Conservation (phyloP, 306 rosid species). For the Corylus americana region DNA sequence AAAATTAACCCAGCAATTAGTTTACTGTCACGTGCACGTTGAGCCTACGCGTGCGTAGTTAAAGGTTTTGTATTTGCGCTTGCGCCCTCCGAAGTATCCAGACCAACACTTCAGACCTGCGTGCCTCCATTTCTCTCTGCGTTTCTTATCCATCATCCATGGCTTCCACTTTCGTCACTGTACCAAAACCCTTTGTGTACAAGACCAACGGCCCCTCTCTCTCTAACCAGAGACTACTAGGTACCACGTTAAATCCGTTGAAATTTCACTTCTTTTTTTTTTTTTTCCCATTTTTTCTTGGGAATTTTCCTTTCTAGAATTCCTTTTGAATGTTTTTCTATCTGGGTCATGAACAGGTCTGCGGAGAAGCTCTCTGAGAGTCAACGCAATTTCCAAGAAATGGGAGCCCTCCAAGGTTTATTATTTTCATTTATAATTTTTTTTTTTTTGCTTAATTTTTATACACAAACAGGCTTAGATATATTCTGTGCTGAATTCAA, state of each 20-base stretch:
- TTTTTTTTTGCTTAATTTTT: not conserved
- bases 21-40: not conserved
- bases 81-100: not conserved
- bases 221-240: conserved; percentile 41
- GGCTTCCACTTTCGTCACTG: conserved; percentile 72
- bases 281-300: not conserved
- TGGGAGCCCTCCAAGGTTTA: conserved; percentile 74
- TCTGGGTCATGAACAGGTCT: conserved; percentile 43
- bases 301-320: not conserved
- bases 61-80: not conserved
- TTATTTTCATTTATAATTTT: not conserved
- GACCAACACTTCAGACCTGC: not conserved
- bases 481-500: not conserved
- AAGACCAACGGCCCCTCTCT: conserved; percentile 38
- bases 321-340: conserved; percentile 11
- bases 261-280: not conserved
- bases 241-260: conserved; percentile 26
- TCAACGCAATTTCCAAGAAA: conserved; percentile 57
- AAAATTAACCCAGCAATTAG: not conserved
- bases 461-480: not conserved
- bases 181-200: conserved; percentile 51
- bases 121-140: not conserved
- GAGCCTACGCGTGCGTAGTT: conserved; percentile 8
- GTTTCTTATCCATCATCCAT: conserved; percentile 62
- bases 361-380: conserved; percentile 53